Conservation (phyloP, 306 rosid genomes). For the Luffa acutangula region DNA sequence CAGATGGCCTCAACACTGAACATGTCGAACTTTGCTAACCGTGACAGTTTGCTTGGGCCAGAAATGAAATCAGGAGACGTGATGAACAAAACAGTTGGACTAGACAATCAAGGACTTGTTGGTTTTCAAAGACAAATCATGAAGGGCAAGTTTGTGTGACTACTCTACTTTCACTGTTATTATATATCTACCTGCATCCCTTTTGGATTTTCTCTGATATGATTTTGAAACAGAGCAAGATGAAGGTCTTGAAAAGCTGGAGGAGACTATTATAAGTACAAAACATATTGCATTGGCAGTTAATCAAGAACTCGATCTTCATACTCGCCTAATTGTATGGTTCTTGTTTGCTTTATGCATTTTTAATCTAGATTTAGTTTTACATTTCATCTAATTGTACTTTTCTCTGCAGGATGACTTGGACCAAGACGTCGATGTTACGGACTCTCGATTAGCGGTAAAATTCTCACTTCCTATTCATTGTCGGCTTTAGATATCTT, state of each 20-base stretch:
- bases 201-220: background rate
- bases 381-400: background rate
- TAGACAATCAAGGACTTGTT: constrained; percentile 30
- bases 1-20: constrained; percentile 33
- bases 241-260: constrained; percentile 24
- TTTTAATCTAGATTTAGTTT: background rate
- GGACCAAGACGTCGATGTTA: constrained; percentile 26
- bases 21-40: constrained; percentile 29
- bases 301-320: constrained; percentile 31
- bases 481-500: background rate
- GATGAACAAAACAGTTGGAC: constrained; percentile 19
- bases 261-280: constrained; percentile 35
- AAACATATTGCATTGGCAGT: constrained; percentile 38
- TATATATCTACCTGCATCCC: background rate
- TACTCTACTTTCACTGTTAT: background rate
- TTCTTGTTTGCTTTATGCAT: background rate
- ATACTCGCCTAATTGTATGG: constrained; percentile 26
- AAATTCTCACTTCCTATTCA: background rate
- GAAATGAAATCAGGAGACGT: constrained; percentile 20
- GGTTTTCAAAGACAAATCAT: constrained; percentile 30
- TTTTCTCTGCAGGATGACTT: constrained; percentile 21
- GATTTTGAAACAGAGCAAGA: constrained; percentile 31
- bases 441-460: constrained; percentile 28
- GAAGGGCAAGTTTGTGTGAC: constrained; percentile 14
- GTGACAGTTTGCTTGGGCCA: constrained; percentile 29